Base-by-base conservation (phyloP, 192 early-diverging fungal species). In the Coemansia sp. region DNA sequence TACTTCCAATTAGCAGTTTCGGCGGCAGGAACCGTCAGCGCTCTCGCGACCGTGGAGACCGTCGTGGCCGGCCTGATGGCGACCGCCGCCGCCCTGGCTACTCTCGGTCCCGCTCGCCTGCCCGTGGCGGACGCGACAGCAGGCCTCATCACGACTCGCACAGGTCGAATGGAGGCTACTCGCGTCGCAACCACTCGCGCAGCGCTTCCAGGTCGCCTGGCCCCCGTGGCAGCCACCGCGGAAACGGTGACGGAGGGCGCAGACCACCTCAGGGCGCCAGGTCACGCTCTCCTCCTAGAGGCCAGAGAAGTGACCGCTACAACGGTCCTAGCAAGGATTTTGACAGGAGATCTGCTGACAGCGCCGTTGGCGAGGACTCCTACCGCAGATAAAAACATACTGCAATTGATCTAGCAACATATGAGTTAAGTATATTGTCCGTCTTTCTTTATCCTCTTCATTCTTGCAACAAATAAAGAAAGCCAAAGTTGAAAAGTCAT, bases 21-120 rank as follows among this genome's bases (percentile, higher is more conserved):
- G 29, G 40, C 63, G 39, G 63, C 74, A 69, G 74, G 63, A 64
- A 68, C 44, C 74, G 76, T 31, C 65, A 72, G 68, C 68, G 64
- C 24, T 65, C 74, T 13, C 70, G 63, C 20, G n/a, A 64, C 69
- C 44, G 75, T 46, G 58, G 65, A 5, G 66, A 69, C 43, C 57
- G 74, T 6, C 29, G 27, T 31, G 43, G 44, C 24, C 49, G 47
- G 65, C 12, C 18, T 38, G n/a, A 22, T 16, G n/a, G 40, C 53
- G 55, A 58, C 20, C 66, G 66, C 40, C 61, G 62, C 16, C 34
- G 50, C 15, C n/a, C 62, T 24, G 65, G 61, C 20, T 62, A 65
- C 41, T 57, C 53, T 31, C 53, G 53, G 53, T 57, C 53, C 13
- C 53, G 53, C 53, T 57, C 53, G 53, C 53, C 24, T 57, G 29